Evolutionary conservation across 192 early-diverging fungal genomes (phyloP).

Genomic region (Rhizophagus clarus): DNA sequence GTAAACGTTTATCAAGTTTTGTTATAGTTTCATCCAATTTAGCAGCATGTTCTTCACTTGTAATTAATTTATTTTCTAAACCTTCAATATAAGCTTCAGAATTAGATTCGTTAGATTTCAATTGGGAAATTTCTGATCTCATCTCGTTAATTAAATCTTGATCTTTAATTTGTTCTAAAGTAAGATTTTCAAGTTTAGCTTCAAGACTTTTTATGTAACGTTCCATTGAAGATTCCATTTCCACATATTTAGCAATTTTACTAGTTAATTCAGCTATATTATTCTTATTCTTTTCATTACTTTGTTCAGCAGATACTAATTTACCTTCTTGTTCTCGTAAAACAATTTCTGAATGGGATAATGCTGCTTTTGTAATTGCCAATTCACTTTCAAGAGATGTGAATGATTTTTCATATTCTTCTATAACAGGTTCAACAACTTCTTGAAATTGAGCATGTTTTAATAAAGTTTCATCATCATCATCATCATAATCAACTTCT

Average conservation of each 20-base stretch:
- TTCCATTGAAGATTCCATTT: slow-evolving; percentile 46
- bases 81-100: slow-evolving; percentile 32
- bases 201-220: slow-evolving; percentile 48
- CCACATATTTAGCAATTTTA: slow-evolving; percentile 54
- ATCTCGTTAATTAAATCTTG: slow-evolving; percentile 28
- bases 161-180: slow-evolving; percentile 38
- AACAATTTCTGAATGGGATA: slow-evolving; percentile 57
- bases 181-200: slow-evolving; percentile 34
- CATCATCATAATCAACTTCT: background rate
- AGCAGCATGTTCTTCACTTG: background rate
- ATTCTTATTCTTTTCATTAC: slow-evolving; percentile 24
- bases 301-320: slow-evolving; percentile 39
- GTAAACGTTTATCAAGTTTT: slow-evolving; percentile 26
- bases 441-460: slow-evolving; percentile 29
- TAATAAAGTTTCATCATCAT: background rate
- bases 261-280: slow-evolving; percentile 39
- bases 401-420: slow-evolving; percentile 72
- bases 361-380: slow-evolving; percentile 52
- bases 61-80: slow-evolving; percentile 34
- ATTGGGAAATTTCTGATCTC: background rate
- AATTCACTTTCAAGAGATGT: slow-evolving; percentile 64
- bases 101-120: slow-evolving; percentile 1
- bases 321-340: slow-evolving; percentile 60
- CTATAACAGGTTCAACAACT: slow-evolving; percentile 66
- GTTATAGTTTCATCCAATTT: slow-evolving; percentile 7